These are phyloP conservation scores for Candida xiaguanensis DNA, from an alignment of 805 yeast genomes.

Conservation along the genomic window DNA sequence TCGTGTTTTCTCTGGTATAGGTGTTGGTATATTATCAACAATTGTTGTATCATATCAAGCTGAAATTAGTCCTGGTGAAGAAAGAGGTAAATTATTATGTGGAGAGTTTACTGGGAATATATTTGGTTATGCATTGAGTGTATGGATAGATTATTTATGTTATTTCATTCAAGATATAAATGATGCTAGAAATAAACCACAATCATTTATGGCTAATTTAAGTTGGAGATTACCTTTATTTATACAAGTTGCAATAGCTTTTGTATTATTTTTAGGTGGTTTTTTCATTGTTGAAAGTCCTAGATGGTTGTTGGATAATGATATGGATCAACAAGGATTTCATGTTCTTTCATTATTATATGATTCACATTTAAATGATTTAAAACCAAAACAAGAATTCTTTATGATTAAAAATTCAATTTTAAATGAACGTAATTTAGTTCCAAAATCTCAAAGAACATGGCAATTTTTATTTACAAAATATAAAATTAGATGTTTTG, in stretches of 20 bases:
- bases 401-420: conserved; percentile 45
- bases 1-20: conserved; percentile 76
- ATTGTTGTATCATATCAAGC: conserved; percentile 87
- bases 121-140: conserved; percentile 74
- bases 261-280: conserved; percentile 67
- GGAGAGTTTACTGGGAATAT: conserved; percentile 87
- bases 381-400: conserved; percentile 39
- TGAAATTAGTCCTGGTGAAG: conserved; percentile 84
- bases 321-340: conserved; percentile 57
- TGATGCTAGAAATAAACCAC: conserved; percentile 33
- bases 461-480: conserved; percentile 40
- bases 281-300: conserved; percentile 83
- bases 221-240: conserved; percentile 81
- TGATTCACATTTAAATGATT: conserved; percentile 25
- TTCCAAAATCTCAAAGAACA: conserved; percentile 38
- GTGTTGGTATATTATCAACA: conserved; percentile 58
- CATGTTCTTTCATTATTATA: conserved; percentile 24
- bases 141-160: conserved; percentile 83
- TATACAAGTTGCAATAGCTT: conserved; percentile 72
- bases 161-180: conserved; percentile 57
- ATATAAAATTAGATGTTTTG: conserved; percentile 31
- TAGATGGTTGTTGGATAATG: conserved; percentile 83
- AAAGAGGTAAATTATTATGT: conserved; percentile 77
- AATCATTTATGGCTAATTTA: conserved; percentile 33
- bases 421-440: conserved; percentile 31